These are phyloP conservation scores for Rhinocladiella similis DNA, from an alignment of 2,329 filamentous ascomycete genomes.

Conservation along the genomic window DNA sequence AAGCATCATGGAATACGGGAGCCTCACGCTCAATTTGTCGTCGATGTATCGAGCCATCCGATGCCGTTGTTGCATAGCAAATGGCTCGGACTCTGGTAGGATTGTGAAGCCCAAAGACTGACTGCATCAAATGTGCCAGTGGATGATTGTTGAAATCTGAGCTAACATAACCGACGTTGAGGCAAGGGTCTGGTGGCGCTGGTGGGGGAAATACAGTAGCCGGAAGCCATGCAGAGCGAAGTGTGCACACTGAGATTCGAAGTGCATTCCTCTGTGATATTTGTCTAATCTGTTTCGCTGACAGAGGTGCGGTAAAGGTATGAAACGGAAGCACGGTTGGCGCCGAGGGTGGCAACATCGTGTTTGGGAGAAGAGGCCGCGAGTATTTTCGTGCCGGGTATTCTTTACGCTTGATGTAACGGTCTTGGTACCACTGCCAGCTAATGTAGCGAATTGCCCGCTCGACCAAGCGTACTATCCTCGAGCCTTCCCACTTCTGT, in stretches of 20 bases:
- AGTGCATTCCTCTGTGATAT: conserved; percentile 95
- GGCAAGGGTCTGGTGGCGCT: conserved; percentile 72
- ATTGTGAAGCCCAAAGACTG: conserved; percentile 91
- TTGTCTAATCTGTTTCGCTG: conserved; percentile 84
- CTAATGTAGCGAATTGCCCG: conserved; percentile 74
- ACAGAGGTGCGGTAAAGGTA: conserved; percentile 92
- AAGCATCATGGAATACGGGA: conserved; percentile 86
- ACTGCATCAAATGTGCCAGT: conserved; percentile 96
- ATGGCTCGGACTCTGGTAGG: conserved; percentile 73
- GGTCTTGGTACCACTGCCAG: conserved; percentile 87
- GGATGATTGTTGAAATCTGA: conserved; percentile 99
- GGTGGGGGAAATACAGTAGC: conserved; percentile 80
- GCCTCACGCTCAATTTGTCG: conserved; percentile 91
- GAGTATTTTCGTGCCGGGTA: conserved; percentile 62
- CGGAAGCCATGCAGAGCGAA: conserved; percentile 85
- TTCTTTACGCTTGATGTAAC: conserved; percentile 63
- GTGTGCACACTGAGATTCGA: conserved; percentile 86
- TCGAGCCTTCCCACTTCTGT: conserved; percentile 83
- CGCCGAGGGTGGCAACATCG: conserved; percentile 76
- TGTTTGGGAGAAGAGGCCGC: conserved; percentile 70
- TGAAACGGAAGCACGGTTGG: conserved; percentile 96
- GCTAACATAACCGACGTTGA: conserved; percentile 95
- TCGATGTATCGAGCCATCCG: conserved; percentile 84
- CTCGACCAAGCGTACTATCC: conserved; percentile 79
- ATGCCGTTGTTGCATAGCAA: conserved; percentile 92